These are phyloP conservation scores for Grigorovia humatica DNA, from an alignment of 805 yeast species.

Conservation along the genomic window DNA sequence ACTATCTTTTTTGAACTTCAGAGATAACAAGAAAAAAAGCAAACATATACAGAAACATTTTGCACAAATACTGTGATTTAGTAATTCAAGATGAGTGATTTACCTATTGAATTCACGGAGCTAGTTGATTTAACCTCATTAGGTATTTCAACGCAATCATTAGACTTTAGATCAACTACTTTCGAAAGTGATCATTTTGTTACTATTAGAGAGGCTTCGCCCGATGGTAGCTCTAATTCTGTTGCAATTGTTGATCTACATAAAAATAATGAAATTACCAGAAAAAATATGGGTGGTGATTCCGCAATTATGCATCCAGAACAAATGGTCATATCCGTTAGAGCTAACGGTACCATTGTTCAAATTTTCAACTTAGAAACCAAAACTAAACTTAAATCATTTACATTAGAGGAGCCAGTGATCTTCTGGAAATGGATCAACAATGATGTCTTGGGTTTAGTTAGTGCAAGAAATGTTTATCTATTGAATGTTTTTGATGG, in stretches of 20 bases:
- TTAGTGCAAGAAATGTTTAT: constrained; percentile 66
- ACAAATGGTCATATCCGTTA: constrained; percentile 79
- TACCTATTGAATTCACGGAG: constrained; percentile 96
- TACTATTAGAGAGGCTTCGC: constrained; percentile 56
- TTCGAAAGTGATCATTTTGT: constrained; percentile 87
- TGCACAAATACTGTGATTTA: neutral
- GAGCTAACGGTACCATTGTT: constrained; percentile 93
- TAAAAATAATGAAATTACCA: constrained; percentile 66
- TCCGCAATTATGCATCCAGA: constrained; percentile 92
- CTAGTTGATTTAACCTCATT: constrained; percentile 77
- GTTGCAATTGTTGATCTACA: constrained; percentile 87
- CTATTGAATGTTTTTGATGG: constrained; percentile 80
- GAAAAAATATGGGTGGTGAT: constrained; percentile 95
- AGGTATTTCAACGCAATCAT: constrained; percentile 75
- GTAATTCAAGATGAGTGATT: constrained; percentile 37
- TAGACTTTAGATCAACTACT: constrained; percentile 90
- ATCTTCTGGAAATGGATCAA: constrained; percentile 93
- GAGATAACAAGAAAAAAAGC: neutral
- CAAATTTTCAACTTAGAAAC: constrained; percentile 86
- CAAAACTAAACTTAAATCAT: constrained; percentile 82
- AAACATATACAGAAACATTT: neutral
- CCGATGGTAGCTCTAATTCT: constrained; percentile 52
- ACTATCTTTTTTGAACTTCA: neutral
- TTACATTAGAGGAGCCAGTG: constrained; percentile 78
- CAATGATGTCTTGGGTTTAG: constrained; percentile 64